These are phyloP conservation scores for Penicillium sp. DNA, from an alignment of 2,329 filamentous ascomycete species.

Conservation along the genomic window DNA sequence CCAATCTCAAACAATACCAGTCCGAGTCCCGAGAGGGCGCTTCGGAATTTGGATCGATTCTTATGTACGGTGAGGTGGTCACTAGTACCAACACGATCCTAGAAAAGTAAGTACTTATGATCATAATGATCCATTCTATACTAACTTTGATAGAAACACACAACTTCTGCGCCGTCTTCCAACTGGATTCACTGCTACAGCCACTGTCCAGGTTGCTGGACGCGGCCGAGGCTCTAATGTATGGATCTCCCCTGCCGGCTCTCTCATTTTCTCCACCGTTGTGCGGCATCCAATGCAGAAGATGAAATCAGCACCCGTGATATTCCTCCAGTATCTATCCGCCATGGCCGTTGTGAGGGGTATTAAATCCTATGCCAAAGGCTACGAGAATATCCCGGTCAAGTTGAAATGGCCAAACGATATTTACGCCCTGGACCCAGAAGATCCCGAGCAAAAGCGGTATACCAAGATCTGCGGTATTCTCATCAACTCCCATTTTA, in stretches of 20 bases:
- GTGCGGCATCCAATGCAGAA: constrained; percentile 79
- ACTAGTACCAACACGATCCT: constrained; percentile 92
- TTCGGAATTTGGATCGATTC: constrained; percentile 67
- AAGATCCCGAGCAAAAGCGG: constrained; percentile 45
- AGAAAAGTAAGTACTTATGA: constrained; percentile 65
- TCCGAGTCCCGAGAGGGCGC: constrained; percentile 56
- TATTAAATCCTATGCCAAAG: constrained; percentile 73
- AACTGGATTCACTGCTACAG: constrained; percentile 81
- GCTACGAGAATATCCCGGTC: constrained; percentile 73
- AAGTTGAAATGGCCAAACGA: constrained; percentile 98
- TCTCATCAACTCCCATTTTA: constrained; percentile 83
- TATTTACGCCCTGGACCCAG: constrained; percentile 72
- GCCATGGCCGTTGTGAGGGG: constrained; percentile 84
- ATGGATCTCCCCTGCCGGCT: constrained; percentile 87
- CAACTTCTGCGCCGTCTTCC: constrained; percentile 73
- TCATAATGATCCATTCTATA: background rate
- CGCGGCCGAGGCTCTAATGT: constrained; percentile 88
- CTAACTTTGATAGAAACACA: constrained; percentile 61
- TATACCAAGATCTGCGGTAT: constrained; percentile 95
- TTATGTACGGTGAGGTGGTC: constrained; percentile 88
- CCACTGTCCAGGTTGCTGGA: constrained; percentile 83
- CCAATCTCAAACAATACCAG: constrained; percentile 68
- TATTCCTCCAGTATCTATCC: constrained; percentile 92
- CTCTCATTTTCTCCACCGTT: constrained; percentile 82
- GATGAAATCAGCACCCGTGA: constrained; percentile 70